These are phyloP conservation scores for Dissophora ornata DNA, from an alignment of 192 early-diverging fungal species.

Conservation along the genomic window DNA sequence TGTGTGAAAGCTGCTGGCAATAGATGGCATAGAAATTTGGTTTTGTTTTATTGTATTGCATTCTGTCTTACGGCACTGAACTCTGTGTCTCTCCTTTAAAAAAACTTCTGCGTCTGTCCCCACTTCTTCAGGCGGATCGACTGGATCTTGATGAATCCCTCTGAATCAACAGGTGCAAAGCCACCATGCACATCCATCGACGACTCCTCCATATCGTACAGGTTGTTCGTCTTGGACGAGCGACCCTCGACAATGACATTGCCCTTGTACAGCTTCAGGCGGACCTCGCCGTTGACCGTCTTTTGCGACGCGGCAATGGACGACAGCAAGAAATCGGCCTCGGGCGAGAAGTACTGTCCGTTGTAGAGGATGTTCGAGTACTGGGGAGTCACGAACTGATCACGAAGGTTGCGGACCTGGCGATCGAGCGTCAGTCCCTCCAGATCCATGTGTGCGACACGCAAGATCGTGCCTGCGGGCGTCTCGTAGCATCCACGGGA, in stretches of 20 bases:
- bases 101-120: conserved; percentile 52
- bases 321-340: conserved; percentile 90
- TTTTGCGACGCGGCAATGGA: conserved; percentile 86
- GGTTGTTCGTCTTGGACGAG: conserved; percentile 77
- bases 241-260: conserved; percentile 90
- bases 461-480: conserved; percentile 96
- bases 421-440: conserved; percentile 96
- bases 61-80: too few species aligned
- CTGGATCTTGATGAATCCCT: conserved; percentile 98
- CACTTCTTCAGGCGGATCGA: conserved; percentile 95
- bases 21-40: too few species aligned
- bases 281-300: conserved; percentile 91
- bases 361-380: conserved; percentile 89
- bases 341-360: conserved; percentile 96
- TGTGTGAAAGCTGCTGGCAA: too few species aligned
- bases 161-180: conserved; percentile 91
- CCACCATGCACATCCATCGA: conserved; percentile 96
- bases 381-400: conserved; percentile 89
- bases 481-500: conserved; percentile 99
- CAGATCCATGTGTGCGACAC: conserved; percentile 94
- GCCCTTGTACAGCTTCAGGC: conserved; percentile 98
- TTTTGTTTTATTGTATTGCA: too few species aligned
- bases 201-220: conserved; percentile 96
- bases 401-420: conserved; percentile 92
- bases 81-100: conserved; percentile 10